Percentiles rank a stretch among this genome's conserved stretches.
phyloP scores from a whole-genome alignment of 805 yeast species.

The Ogataea paraovalis region DNA sequence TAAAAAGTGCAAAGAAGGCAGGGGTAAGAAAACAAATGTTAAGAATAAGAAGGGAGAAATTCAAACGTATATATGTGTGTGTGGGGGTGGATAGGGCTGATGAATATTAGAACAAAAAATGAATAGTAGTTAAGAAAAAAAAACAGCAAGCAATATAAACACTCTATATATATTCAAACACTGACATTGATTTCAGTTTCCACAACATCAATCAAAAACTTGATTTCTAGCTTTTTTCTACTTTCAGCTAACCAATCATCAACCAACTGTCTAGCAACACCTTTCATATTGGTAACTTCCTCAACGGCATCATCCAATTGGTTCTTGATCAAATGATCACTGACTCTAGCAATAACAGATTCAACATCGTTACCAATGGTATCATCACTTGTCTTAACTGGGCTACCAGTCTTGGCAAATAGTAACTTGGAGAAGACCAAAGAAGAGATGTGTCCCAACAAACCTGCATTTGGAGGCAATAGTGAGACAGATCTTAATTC shows the following conservation, averaged over 20 bases:
- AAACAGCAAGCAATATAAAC: not conserved
- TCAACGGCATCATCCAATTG: conserved; percentile 86
- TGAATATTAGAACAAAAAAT: not conserved
- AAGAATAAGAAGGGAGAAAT: not conserved
- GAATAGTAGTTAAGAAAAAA: not conserved
- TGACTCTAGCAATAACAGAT: conserved; percentile 82
- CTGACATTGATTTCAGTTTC: conserved; percentile 58
- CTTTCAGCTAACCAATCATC: conserved; percentile 89
- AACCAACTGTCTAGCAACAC: conserved; percentile 89
- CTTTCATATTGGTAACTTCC: conserved; percentile 83
- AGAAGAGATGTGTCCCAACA: conserved; percentile 86
- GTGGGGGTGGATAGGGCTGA: too few species aligned
- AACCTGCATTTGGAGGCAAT: conserved; percentile 93
- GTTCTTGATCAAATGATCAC: conserved; percentile 67
- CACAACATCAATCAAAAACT: conserved; percentile 67
- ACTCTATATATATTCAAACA: conserved; percentile 9
- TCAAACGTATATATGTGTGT: not conserved
- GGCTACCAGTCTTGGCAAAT: conserved; percentile 73
- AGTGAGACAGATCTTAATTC: conserved; percentile 86
- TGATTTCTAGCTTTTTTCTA: conserved; percentile 84
- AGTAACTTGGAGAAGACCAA: conserved; percentile 69
- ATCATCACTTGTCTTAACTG: conserved; percentile 35
- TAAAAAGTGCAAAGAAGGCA: not conserved
- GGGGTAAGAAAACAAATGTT: not conserved
- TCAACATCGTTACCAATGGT: conserved; percentile 74